These are phyloP conservation scores for Dovyalis caffra DNA, from an alignment of 345 rosid genomes.

Conservation along the genomic window DNA sequence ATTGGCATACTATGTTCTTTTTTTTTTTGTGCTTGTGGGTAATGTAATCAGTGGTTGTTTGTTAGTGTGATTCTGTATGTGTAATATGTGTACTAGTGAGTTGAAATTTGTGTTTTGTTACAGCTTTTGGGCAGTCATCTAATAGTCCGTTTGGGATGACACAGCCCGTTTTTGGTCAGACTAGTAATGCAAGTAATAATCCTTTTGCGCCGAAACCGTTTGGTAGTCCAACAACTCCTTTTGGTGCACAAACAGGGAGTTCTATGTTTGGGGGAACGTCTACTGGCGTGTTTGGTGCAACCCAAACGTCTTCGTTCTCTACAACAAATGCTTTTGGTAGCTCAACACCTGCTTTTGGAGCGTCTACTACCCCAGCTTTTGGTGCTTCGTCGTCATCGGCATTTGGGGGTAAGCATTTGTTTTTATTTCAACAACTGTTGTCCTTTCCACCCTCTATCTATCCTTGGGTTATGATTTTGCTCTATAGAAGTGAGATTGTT, in stretches of 20 bases:
- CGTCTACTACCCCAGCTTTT: constrained; percentile 53
- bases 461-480: not conserved
- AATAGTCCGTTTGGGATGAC: constrained; percentile 61
- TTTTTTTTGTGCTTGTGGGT: not conserved
- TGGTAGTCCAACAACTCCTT: constrained; percentile 54
- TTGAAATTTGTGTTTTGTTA: constrained; percentile 6
- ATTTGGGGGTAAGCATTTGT: constrained; percentile 63
- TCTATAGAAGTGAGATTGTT: not conserved
- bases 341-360: constrained; percentile 59
- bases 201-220: constrained; percentile 76
- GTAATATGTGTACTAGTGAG: not conserved
- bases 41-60: not conserved
- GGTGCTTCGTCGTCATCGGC: constrained; percentile 60
- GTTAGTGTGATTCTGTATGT: not conserved
- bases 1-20: not conserved
- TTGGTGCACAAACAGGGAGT: constrained; percentile 74
- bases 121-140: constrained; percentile 86
- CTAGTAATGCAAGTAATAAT: constrained; percentile 51
- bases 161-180: constrained; percentile 71
- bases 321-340: constrained; percentile 71
- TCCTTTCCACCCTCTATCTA: not conserved
- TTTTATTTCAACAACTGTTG: not conserved
- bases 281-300: constrained; percentile 78
- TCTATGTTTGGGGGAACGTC: constrained; percentile 85
- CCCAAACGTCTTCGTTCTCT: constrained; percentile 64